A percentile compares a stretch with the other conserved stretches of the same genome.
Evolutionary conservation across 1,284 basidiomycete species (phyloP).

Genomic region (Prillingera fragicola): DNA sequence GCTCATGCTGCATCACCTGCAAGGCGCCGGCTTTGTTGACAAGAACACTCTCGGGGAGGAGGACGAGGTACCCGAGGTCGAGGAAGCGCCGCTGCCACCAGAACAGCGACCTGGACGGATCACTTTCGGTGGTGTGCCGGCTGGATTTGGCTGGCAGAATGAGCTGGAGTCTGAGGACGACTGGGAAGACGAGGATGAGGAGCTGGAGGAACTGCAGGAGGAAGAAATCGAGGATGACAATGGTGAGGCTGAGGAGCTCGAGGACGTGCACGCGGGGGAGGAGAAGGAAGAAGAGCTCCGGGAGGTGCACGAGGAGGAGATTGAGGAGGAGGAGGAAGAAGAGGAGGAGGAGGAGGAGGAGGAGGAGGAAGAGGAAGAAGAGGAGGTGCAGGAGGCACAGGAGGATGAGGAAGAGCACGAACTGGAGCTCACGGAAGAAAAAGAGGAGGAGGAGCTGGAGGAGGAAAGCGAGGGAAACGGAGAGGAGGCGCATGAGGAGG

Average conservation of each 20-base stretch:
- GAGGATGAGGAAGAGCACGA: slow-evolving; percentile 2
- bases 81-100: not conserved
- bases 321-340: not conserved
- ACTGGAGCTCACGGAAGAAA: not conserved
- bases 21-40: slow-evolving; percentile 17
- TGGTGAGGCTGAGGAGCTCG: too few species aligned
- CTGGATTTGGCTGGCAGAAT: too few species aligned
- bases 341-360: not conserved
- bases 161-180: not conserved
- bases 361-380: slow-evolving; percentile 1
- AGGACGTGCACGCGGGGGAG: too few species aligned
- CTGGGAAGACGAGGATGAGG: not conserved
- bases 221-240: slow-evolving; percentile 1
- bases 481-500: too few species aligned
- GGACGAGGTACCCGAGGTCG: not conserved
- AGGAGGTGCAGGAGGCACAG: not conserved
- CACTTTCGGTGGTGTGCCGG: too few species aligned
- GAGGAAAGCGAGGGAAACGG: too few species aligned
- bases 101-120: not conserved
- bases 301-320: not conserved
- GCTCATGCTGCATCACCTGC: slow-evolving; percentile 17
- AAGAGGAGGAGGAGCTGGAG: not conserved
- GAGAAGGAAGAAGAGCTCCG: too few species aligned
- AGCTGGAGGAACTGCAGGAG: not conserved
- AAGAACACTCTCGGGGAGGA: not conserved